Conservation (phyloP, 176 grass and related monocot species). For the Phoenix dactylifera region DNA sequence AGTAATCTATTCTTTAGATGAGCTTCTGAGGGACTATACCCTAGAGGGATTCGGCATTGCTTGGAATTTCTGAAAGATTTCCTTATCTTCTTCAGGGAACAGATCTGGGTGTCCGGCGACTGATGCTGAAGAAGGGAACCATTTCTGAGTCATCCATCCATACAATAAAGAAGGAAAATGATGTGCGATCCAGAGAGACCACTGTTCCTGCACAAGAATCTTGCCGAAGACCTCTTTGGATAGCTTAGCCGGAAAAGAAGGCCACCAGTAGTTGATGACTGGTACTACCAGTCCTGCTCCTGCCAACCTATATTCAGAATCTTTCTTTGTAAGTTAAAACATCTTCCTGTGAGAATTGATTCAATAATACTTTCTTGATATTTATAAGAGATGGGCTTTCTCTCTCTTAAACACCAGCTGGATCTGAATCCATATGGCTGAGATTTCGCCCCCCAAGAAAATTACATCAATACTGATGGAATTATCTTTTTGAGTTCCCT, state of each 20-base stretch:
- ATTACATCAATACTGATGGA: no score
- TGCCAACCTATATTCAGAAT: constrained; percentile 23
- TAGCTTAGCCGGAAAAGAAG: constrained; percentile 28
- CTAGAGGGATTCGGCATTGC: neutral
- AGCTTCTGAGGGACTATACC: constrained; percentile 5
- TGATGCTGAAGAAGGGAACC: constrained; percentile 22
- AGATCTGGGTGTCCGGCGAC: constrained; percentile 10
- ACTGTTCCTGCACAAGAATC: constrained; percentile 19
- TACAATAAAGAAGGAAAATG: constrained; percentile 38
- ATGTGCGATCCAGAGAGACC: constrained; percentile 46
- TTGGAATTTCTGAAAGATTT: constrained; percentile 17
- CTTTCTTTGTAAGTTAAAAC: no score
- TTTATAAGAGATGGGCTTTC: no score
- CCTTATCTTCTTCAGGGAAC: constrained; percentile 35
- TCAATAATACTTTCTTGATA: no score
- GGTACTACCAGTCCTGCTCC: constrained; percentile 43
- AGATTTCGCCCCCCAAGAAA: no score
- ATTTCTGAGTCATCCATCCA: constrained; percentile 49
- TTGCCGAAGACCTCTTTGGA: constrained; percentile 25
- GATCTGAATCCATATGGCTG: no score
- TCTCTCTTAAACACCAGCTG: no score
- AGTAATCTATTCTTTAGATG: neutral
- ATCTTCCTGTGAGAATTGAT: no score
- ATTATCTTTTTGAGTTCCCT: no score
- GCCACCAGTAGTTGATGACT: constrained; percentile 76